phyloP scores from a whole-genome alignment of 2,329 filamentous ascomycete species.

The Trichoderma sp. region DNA sequence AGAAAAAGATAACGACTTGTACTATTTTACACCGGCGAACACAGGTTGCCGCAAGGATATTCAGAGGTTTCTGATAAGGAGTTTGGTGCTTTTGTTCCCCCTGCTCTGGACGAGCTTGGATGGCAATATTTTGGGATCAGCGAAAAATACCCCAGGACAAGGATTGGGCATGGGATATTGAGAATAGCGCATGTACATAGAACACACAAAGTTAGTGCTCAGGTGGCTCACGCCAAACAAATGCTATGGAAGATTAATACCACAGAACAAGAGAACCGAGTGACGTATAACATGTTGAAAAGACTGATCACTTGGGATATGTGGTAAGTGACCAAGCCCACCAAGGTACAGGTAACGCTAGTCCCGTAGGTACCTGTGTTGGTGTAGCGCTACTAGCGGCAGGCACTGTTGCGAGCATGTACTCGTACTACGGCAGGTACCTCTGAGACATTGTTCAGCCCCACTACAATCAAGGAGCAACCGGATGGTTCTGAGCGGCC shows the following conservation, averaged over 20 bases:
- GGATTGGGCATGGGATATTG: not conserved
- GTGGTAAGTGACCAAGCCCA: not conserved
- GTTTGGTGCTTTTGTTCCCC: not conserved
- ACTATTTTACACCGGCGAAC: not conserved
- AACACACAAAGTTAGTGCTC: not conserved
- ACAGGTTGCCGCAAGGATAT: not conserved
- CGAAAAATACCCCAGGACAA: not conserved
- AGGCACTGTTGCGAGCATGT: not conserved
- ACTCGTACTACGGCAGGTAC: not conserved
- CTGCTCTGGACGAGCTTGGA: not conserved
- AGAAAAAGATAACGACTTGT: not conserved
- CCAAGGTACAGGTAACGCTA: not conserved
- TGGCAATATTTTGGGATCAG: not conserved
- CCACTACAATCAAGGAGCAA: not conserved
- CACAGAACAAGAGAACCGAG: not conserved
- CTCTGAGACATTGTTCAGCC: not conserved
- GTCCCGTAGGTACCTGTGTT: not conserved
- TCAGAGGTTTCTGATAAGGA: not conserved
- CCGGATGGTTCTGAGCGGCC: not conserved
- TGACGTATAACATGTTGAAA: not conserved
- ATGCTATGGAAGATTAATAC: not conserved
- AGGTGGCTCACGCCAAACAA: slow-evolving; percentile 9
- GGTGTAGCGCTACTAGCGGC: not conserved
- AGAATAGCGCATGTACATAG: not conserved
- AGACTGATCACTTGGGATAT: not conserved